A percentile compares a stretch with the other conserved stretches of the same genome.
phyloP scores from a whole-genome alignment of 805 yeast genomes.

The Sungouiozyma intestinalis region DNA sequence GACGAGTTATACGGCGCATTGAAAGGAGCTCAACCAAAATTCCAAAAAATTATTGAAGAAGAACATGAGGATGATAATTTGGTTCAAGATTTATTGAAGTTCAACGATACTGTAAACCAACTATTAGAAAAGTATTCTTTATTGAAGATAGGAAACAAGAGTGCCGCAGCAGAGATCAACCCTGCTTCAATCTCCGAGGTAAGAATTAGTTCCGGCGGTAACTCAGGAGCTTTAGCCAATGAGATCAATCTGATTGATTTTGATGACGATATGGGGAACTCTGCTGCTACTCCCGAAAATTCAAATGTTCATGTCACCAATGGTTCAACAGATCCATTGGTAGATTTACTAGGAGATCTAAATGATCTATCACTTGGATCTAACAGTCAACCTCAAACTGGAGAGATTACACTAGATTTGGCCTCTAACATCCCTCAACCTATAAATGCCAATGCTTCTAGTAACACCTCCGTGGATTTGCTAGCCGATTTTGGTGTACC shows the following conservation, averaged over 20 bases:
- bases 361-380: conserved; percentile 49
- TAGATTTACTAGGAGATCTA: conserved; percentile 67
- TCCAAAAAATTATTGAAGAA: conserved; percentile 74
- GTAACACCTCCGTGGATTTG: conserved; percentile 7
- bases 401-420: conserved; percentile 31
- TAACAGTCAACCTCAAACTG: conserved; percentile 8
- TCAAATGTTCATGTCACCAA: conserved; percentile 9
- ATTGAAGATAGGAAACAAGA: conserved; percentile 47
- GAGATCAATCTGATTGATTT: conserved; percentile 61
- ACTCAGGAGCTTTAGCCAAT: conserved; percentile 32
- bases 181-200: conserved; percentile 26
- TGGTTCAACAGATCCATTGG: conserved; percentile 32
- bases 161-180: conserved; percentile 40
- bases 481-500: conserved; percentile 6
- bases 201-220: conserved; percentile 21
- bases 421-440: conserved; percentile 8
- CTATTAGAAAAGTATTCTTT: conserved; percentile 57
- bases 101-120: conserved; percentile 68
- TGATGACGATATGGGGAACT: conserved; percentile 40
- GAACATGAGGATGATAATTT: conserved; percentile 62
- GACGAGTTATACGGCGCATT: conserved; percentile 68
- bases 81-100: conserved; percentile 50
- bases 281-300: conserved; percentile 8
- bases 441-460: not conserved
- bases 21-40: conserved; percentile 77